Conservation (phyloP, 2,329 filamentous ascomycete species). For the Coniochaeta prunicola region DNA sequence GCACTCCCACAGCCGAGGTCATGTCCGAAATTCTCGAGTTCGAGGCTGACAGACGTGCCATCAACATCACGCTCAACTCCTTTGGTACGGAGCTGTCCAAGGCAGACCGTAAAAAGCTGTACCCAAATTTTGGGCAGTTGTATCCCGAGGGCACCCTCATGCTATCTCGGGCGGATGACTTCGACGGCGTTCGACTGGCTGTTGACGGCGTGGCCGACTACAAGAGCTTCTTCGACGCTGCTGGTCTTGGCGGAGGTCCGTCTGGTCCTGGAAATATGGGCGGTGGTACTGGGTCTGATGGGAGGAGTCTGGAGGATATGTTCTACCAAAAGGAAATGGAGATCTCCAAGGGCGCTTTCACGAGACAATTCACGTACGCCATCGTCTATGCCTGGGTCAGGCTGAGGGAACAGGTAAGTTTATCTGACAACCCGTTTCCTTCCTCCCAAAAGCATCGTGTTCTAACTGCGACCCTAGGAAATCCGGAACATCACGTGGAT, state of each 20-base stretch:
- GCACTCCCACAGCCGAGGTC: constrained; percentile 84
- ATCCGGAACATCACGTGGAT: constrained; percentile 99
- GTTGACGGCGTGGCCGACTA: constrained; percentile 92
- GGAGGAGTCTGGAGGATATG: constrained; percentile 89
- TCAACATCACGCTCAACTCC: constrained; percentile 98
- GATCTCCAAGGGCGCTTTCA: constrained; percentile 90
- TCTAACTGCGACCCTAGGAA: constrained; percentile 56
- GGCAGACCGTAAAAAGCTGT: constrained; percentile 89
- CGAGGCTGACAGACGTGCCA: constrained; percentile 90
- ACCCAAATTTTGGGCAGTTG: constrained; percentile 83
- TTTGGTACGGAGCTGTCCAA: constrained; percentile 96
- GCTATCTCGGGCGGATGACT: constrained; percentile 89
- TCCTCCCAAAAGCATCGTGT: neutral
- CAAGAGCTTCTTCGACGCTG: constrained; percentile 91
- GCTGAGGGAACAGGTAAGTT: constrained; percentile 83
- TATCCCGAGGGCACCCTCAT: constrained; percentile 93
- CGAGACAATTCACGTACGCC: constrained; percentile 87
- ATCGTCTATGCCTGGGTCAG: constrained; percentile 98
- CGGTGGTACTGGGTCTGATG: constrained; percentile 70
- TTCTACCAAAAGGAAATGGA: constrained; percentile 99
- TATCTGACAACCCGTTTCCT: neutral
- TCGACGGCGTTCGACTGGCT: constrained; percentile 86
- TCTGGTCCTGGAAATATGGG: constrained; percentile 77
- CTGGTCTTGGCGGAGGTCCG: constrained; percentile 66
- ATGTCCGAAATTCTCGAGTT: constrained; percentile 97